Base-by-base conservation (phyloP, 176 grass and related monocot species). In the Eremochloa ophiuroides region DNA sequence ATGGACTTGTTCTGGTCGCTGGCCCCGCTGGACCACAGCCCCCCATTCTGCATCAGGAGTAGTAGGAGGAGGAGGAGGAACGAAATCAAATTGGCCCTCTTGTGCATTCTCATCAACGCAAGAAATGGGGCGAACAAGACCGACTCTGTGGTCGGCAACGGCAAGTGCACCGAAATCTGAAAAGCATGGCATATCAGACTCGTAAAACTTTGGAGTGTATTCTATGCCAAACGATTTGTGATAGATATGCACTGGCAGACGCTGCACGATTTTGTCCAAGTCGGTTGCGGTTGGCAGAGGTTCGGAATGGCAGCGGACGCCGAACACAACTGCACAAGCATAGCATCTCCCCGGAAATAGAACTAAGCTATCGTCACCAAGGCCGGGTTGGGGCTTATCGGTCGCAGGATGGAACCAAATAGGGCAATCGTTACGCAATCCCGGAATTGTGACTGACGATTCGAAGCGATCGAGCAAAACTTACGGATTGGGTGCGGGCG, bases 1-100 rank as follows among this genome's bases (percentile, higher is more conserved):
- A 95, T 84, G 27, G 74, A 74, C 68, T 88, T 90, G 93, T 93
- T 95, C 82, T 75, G 88, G 43, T 84, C 82, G 7, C 77, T 88
- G 28, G 75, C 58, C 44, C 93, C 90, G 56, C 87, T 88, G 2
- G 89, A 90, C 93, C 85, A 88, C 50, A 88, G 74, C 22, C 31
- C 50, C 50, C 78, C 39, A 51, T 82, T 33, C 82, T 89, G 78
- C 74, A 56, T 29, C 61, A 76, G 29, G 23, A 75, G 6, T 6
- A 60, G 16, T 8, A 60, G 12, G 13, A 85, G 59, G 22, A 60
- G 12, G 13, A 85, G 59, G 22, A 68, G 11, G 66, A 84, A 73
- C 1, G 37, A 72, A 12, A 47, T 62, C 15, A 72, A 72, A 66
- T 48, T 20, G 75, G n/a, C 70, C 17, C 43, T n/a, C 73, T 66